These are phyloP conservation scores for Candida peoriensis DNA, from an alignment of 805 yeast genomes.

Conservation along the genomic window DNA sequence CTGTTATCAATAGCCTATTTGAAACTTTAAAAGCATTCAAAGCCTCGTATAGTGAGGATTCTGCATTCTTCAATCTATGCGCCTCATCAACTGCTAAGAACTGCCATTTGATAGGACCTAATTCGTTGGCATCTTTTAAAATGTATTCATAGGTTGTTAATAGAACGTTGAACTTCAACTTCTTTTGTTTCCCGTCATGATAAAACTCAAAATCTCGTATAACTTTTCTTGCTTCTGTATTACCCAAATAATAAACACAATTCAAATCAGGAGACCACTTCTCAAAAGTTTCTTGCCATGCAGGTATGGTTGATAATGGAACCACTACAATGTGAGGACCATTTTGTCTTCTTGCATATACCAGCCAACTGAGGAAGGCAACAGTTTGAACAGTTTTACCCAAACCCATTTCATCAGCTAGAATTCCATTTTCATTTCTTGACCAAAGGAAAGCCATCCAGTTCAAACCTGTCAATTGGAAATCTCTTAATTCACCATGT, in stretches of 20 bases:
- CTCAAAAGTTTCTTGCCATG: constrained; percentile 99
- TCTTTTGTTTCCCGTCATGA: constrained; percentile 36
- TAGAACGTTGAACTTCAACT: constrained; percentile 86
- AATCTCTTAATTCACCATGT: constrained; percentile 89
- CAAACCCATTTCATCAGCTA: constrained; percentile 98
- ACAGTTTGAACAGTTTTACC: constrained; percentile 98
- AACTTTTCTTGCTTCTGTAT: constrained; percentile 74
- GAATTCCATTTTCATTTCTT: constrained; percentile 91
- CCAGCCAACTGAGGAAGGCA: constrained; percentile 88
- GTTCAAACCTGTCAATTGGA: constrained; percentile 95
- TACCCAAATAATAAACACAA: constrained; percentile 90
- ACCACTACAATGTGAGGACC: constrained; percentile 98
- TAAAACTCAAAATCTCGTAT: constrained; percentile 85
- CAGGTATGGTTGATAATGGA: constrained; percentile 92
- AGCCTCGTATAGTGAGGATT: constrained; percentile 87
- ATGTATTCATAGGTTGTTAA: constrained; percentile 96
- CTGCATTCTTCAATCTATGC: constrained; percentile 91
- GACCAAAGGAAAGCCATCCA: constrained; percentile 99
- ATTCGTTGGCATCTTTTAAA: constrained; percentile 76
- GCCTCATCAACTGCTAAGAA: constrained; percentile 98
- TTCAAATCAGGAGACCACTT: constrained; percentile 97
- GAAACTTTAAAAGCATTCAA: constrained; percentile 74
- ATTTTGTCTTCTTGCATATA: constrained; percentile 91
- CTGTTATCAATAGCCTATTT: constrained; percentile 87
- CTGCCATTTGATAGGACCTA: constrained; percentile 89